Evolutionary conservation across 805 yeast species (phyloP), one percentile per base, ranked within the genome.

Genomic region (Kluyveromyces wickerhamii): DNA sequence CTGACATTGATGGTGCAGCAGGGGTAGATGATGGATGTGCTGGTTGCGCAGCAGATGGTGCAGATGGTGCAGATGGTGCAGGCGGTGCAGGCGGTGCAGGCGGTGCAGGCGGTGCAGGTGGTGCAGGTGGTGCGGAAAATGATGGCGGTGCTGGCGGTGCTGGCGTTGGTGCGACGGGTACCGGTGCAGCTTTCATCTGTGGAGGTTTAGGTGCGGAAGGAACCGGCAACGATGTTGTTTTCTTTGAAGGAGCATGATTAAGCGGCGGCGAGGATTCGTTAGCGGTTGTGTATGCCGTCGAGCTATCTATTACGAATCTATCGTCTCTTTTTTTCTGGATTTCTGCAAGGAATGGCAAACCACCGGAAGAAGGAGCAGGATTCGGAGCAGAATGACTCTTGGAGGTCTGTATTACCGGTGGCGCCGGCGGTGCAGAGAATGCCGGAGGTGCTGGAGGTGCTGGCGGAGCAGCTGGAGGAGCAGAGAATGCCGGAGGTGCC

Each of bases 291-390:
- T 44, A 52, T 11, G 34, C 40, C 5, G 40, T 39, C 8, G 60
- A 52, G 7, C 51, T 32, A 2, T 54, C 68, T n/a, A 68, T 66
- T 23, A 65, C 71, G 46, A 60, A 59, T 17, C 63, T 44, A 12
- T 69, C 73, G 38, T 66, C 70, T 41, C 77, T 59, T 41, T 66
- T 65, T 21, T 61, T 65, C 44, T 69, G 70, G 35, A 72, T 71
- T 39, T 72, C 70, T 4, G 70, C 66, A 9, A 72, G 54, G 47
- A 71, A 71, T 4, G 77, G 76, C 12, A 70, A 48, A 8, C 53
- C 48, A 8, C 25, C 32, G 7, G 29, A 17, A 1, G 54, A 32
- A 4, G 46, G 32, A 29, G 52, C 32, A 13, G 48, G 44, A 9
- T 59, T 41, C 2, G 51, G 29, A 15, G 26, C 26, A 7, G 3